phyloP scores from a whole-genome alignment of 805 yeast species.

The Diddensiella santjacobensis region DNA sequence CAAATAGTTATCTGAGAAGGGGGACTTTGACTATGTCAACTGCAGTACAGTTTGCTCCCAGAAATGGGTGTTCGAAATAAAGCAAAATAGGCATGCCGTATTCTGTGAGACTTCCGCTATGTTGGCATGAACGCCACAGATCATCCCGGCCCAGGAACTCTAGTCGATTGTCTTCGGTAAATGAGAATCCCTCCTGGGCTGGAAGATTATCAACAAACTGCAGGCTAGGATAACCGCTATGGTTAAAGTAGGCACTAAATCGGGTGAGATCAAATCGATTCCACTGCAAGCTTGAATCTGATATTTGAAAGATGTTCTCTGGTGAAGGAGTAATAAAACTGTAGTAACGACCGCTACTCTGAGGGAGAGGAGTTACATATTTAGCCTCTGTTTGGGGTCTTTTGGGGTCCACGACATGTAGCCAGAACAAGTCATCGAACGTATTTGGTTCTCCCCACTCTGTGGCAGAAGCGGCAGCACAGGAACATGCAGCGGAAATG shows the following conservation, averaged over 20 bases:
- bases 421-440: not conserved
- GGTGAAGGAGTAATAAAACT: not conserved
- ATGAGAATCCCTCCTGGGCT: not conserved
- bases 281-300: not conserved
- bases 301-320: not conserved
- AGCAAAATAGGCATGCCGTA: slow-evolving; percentile 1
- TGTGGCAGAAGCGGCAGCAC: not conserved
- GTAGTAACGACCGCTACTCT: not conserved
- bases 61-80: not conserved
- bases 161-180: not conserved
- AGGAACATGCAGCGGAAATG: too few species aligned
- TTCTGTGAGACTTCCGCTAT: not conserved
- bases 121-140: not conserved
- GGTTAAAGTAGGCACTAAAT: not conserved
- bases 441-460: not conserved
- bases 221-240: not conserved
- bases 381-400: not conserved
- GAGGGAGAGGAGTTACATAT: not conserved
- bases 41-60: not conserved
- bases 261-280: not conserved
- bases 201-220: not conserved
- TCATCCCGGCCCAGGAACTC: not conserved
- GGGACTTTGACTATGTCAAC: not conserved
- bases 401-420: not conserved
- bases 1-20: not conserved